phyloP scores from a whole-genome alignment of 2,329 filamentous ascomycete species.

The Xylaria digitata region DNA sequence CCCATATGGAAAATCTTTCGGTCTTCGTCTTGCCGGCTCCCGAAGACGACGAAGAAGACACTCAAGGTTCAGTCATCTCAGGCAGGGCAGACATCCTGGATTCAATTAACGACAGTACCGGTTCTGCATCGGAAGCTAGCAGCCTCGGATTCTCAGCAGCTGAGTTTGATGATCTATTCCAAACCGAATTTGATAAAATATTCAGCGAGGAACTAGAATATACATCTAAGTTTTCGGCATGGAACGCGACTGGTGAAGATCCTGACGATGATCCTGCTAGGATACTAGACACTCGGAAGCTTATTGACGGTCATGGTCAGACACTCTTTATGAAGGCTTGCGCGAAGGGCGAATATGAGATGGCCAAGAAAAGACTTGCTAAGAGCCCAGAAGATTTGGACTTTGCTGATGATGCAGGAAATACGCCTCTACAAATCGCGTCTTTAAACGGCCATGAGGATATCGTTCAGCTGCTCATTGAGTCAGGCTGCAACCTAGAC shows the following conservation, averaged over 20 bases:
- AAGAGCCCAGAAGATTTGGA: conserved; percentile 91
- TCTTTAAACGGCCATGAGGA: conserved; percentile 86
- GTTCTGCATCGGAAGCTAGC: neutral
- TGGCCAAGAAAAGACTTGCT: conserved; percentile 77
- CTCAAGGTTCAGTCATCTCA: conserved; percentile 10
- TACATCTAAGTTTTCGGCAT: no score
- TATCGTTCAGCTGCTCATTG: conserved; percentile 87
- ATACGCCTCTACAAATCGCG: conserved; percentile 93
- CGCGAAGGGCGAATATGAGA: conserved; percentile 83
- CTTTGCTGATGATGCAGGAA: conserved; percentile 92
- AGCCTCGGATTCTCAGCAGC: conserved; percentile 12
- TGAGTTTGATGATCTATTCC: neutral
- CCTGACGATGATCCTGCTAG: conserved; percentile 62
- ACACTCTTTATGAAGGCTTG: conserved; percentile 91
- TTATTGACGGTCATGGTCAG: conserved; percentile 91
- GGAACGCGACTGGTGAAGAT: no score
- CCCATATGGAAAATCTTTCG: conserved; percentile 22
- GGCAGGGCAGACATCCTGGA: neutral
- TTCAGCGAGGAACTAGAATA: no score
- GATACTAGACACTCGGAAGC: conserved; percentile 80
- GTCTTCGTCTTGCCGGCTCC: conserved; percentile 14
- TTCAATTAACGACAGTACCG: neutral
- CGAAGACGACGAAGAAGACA: conserved; percentile 5
- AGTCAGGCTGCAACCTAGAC: conserved; percentile 85
- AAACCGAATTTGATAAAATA: neutral